These are phyloP conservation scores for Xanthoceras sorbifolium DNA, from an alignment of 345 rosid species.

Conservation along the genomic window DNA sequence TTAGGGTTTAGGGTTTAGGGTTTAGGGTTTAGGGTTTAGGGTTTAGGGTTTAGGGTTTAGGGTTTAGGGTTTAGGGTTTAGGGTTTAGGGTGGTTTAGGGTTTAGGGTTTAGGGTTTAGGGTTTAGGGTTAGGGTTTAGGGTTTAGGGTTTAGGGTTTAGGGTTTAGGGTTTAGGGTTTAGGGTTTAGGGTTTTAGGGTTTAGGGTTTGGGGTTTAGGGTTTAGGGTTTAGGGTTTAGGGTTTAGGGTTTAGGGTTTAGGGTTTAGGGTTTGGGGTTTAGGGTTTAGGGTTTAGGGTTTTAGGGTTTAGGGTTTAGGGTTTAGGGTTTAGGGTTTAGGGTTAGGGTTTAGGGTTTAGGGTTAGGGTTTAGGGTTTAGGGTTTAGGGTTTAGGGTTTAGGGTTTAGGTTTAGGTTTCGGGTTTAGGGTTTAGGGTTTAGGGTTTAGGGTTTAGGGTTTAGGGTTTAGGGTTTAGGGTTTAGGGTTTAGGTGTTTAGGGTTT, in stretches of 20 bases:
- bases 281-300: constrained; percentile 12
- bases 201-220: constrained; percentile 26
- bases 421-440: constrained; percentile 15
- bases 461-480: constrained; percentile 2
- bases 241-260: constrained; percentile 18
- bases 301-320: constrained; percentile 14
- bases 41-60: constrained; percentile 31
- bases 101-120: constrained; percentile 37
- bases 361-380: constrained; percentile 13
- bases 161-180: constrained; percentile 29
- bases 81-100: constrained; percentile 34
- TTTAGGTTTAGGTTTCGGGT: constrained; percentile 3
- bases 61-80: constrained; percentile 31
- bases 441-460: constrained; percentile 17
- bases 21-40: constrained; percentile 30
- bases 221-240: constrained; percentile 25
- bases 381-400: constrained; percentile 4
- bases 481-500: constrained; percentile 11
- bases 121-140: constrained; percentile 15
- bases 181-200: constrained; percentile 27
- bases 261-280: constrained; percentile 22
- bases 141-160: constrained; percentile 27
- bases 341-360: constrained; percentile 15
- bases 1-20: constrained; percentile 32
- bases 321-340: constrained; percentile 7